These are phyloP conservation scores for Pisolithus tinctorius DNA, from an alignment of 768 basidiomycete species.

Conservation along the genomic window DNA sequence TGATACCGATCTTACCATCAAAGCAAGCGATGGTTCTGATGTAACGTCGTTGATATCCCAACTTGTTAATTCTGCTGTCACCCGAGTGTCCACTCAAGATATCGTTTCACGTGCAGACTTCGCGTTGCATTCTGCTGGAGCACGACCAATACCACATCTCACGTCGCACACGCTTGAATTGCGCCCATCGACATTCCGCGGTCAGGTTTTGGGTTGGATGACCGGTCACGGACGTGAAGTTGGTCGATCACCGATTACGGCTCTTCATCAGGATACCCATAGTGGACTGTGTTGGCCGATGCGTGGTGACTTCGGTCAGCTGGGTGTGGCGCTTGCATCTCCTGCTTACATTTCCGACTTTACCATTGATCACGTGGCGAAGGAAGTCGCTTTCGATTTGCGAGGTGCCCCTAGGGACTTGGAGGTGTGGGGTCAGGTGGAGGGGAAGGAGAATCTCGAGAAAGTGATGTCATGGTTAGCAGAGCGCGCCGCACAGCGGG, in stretches of 20 bases:
- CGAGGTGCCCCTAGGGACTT: constrained; percentile 76
- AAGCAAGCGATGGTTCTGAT: constrained; percentile 70
- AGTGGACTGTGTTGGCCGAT: constrained; percentile 95
- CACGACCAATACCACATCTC: constrained; percentile 69
- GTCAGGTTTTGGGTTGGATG: constrained; percentile 46
- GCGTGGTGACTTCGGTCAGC: constrained; percentile 64
- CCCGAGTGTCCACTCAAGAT: constrained; percentile 64
- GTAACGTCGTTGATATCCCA: constrained; percentile 61
- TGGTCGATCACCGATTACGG: constrained; percentile 80
- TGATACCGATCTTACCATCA: constrained; percentile 52
- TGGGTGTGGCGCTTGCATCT: constrained; percentile 74
- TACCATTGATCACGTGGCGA: constrained; percentile 83
- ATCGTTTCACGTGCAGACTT: constrained; percentile 77
- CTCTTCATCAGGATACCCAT: constrained; percentile 78
- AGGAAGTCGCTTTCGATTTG: constrained; percentile 76
- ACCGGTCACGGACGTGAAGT: constrained; percentile 56
- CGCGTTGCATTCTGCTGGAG: constrained; percentile 81
- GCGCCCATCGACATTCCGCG: constrained; percentile 41
- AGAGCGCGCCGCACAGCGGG: constrained; percentile 32
- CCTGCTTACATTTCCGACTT: constrained; percentile 54
- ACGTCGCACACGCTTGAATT: constrained; percentile 78
- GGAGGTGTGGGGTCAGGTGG: constrained; percentile 89
- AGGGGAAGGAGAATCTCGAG: constrained; percentile 63
- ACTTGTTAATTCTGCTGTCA: constrained; percentile 72
- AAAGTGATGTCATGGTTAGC: constrained; percentile 53